These are phyloP conservation scores for Corylus avellana DNA, from an alignment of 306 rosid species.

Conservation along the genomic window DNA sequence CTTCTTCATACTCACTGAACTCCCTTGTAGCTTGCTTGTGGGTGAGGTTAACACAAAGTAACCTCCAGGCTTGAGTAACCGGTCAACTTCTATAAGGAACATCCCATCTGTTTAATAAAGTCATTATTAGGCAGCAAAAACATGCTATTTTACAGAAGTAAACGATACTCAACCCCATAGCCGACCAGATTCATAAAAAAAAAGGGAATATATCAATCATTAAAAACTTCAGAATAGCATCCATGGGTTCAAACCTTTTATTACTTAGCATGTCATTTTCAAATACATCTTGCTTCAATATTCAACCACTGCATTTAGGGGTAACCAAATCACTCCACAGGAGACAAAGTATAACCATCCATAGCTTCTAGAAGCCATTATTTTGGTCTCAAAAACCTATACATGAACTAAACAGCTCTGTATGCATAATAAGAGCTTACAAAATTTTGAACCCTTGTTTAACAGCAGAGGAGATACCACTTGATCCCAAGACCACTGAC, in stretches of 20 bases:
- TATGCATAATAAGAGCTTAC: too few species aligned
- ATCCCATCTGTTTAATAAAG: slow-evolving; percentile 68
- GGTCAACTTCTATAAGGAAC: slow-evolving; percentile 85
- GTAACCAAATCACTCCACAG: not conserved
- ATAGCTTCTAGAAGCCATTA: not conserved
- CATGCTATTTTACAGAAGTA: slow-evolving; percentile 4
- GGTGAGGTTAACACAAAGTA: slow-evolving; percentile 93
- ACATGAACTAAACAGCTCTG: not conserved
- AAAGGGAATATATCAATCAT: not conserved
- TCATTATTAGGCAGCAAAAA: slow-evolving; percentile 26
- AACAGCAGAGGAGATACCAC: not conserved
- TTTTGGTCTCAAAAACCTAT: not conserved
- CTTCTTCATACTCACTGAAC: slow-evolving; percentile 59
- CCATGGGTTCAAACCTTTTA: not conserved
- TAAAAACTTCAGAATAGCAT: not conserved
- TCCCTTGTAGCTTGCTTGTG: slow-evolving; percentile 56
- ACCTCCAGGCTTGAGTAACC: slow-evolving; percentile 98
- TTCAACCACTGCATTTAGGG: not conserved
- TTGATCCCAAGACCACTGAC: not conserved
- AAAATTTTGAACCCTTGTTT: not conserved
- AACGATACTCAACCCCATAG: not conserved
- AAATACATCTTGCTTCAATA: not conserved
- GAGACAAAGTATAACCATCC: not conserved
- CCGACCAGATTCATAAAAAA: slow-evolving; percentile 15
- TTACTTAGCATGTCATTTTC: not conserved